Base-by-base conservation (phyloP, 2,329 filamentous ascomycete genomes). In the Alternaria sp. region DNA sequence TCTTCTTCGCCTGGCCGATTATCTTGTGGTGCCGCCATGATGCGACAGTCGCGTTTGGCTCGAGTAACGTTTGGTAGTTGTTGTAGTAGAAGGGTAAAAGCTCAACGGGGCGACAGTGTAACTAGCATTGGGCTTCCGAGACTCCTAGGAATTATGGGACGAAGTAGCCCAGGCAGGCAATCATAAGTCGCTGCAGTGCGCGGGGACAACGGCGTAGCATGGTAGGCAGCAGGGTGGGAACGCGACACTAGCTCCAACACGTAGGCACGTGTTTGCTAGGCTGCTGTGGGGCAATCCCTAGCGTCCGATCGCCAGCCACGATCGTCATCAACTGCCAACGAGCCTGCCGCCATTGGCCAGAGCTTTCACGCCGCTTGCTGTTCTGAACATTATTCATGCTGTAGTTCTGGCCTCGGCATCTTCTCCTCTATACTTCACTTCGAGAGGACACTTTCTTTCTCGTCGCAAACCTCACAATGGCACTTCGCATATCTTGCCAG, bases 1-100 rank as follows among this genome's bases (percentile, higher is more conserved):
- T 91, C 89, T 5, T 85, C 82, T 43, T 83, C 81, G 25, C 71
- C 72, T 43, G 66, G 71, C 5, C 70, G 72, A 48, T 76, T 72
- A 36, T 75, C 68, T 18, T 72, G 71, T 18, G 66, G 49, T 38
- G 75, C 71, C 3, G 74, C 75, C 77, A 79, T 79, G 63, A 46
- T 46, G 48, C 27, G 28, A 11, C 14, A 5, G 22, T 43, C 22
- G 54, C 28, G 48, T 43, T 34, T 40, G 22, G 38, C 30, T 11
- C 44, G 9, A 25, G 20, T 46, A 20, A 32, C 3, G 9, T 27
- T 32, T 43, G 25, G 9, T 22, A 4, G 22, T 54, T 59, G 57
- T 58, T 30, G 32, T 16, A 11, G 36, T 46, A 51, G 2, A 25
- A 11, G 18, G n/a, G 28, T 1, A 34, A 6, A 20, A 20, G 18